A percentile compares a stretch with the other conserved stretches of the same genome.
Conservation (phyloP, 805 yeast species). For the Kazachstania kunashirensis region DNA sequence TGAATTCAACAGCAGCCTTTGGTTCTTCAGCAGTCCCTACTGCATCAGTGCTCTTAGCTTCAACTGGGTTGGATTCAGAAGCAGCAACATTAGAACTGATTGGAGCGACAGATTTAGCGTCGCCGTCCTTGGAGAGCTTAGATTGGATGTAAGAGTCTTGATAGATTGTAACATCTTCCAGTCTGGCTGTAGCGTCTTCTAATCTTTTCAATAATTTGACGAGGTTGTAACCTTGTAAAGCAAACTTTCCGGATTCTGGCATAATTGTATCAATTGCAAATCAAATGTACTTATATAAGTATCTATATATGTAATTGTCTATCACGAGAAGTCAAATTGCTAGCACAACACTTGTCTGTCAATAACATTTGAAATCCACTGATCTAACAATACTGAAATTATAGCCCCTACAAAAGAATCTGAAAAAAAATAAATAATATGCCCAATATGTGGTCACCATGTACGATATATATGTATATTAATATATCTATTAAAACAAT, state of each 20-base stretch:
- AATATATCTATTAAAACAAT: too few species aligned
- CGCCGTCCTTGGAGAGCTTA: constrained; percentile 15
- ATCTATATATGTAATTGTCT: too few species aligned
- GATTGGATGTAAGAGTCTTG: constrained; percentile 50
- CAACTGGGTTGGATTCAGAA: background rate
- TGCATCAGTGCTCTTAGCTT: constrained; percentile 15
- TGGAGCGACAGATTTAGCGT: background rate
- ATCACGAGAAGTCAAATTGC: too few species aligned
- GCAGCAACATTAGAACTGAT: background rate
- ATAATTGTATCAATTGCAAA: too few species aligned
- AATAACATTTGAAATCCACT: too few species aligned
- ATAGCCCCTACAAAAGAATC: too few species aligned
- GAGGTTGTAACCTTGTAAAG: constrained; percentile 71
- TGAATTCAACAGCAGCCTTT: constrained; percentile 43
- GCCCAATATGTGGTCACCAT: too few species aligned
- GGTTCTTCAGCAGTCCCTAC: constrained; percentile 23
- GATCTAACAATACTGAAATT: too few species aligned
- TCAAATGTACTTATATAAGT: too few species aligned
- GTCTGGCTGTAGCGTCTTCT: constrained; percentile 87
- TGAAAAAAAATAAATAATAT: too few species aligned
- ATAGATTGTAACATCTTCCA: constrained; percentile 77
- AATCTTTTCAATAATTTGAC: constrained; percentile 73
- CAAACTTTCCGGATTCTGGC: constrained; percentile 14
- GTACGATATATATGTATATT: too few species aligned
- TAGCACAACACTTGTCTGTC: too few species aligned